phyloP scores from a whole-genome alignment of 768 basidiomycete genomes.

The Auriscalpium orientale region DNA sequence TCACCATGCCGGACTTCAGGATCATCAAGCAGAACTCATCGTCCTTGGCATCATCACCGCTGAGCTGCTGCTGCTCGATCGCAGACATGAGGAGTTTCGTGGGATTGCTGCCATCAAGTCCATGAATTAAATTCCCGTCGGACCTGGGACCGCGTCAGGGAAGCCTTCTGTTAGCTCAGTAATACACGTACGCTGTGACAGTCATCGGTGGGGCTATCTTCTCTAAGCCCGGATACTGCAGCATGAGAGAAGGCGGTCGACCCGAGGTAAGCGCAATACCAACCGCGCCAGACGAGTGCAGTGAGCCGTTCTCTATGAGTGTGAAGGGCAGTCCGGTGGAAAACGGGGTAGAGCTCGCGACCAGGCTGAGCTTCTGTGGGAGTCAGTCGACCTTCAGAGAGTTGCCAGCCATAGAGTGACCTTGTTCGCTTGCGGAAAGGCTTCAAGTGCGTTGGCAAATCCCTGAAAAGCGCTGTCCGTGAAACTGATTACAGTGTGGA shows the following conservation, averaged over 20 bases:
- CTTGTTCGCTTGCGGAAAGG: constrained; percentile 41
- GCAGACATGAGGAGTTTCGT: constrained; percentile 50
- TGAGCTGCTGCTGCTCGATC: constrained; percentile 31
- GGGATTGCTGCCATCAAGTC: constrained; percentile 51
- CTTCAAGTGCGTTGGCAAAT: constrained; percentile 34
- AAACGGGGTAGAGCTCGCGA: constrained; percentile 73
- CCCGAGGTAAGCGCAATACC: constrained; percentile 41
- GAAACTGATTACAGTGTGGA: constrained; percentile 40
- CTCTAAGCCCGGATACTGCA: constrained; percentile 32
- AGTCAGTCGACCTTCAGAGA: not conserved
- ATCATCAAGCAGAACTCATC: constrained; percentile 52
- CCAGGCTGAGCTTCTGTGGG: constrained; percentile 49
- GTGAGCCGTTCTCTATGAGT: constrained; percentile 47
- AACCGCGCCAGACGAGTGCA: constrained; percentile 60
- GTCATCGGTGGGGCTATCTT: constrained; percentile 38
- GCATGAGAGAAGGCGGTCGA: constrained; percentile 9
- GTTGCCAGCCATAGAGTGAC: constrained; percentile 26
- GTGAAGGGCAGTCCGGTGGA: constrained; percentile 70
- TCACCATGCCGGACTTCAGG: constrained; percentile 17
- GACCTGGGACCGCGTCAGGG: constrained; percentile 32
- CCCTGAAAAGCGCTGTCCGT: constrained; percentile 55
- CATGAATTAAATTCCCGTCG: constrained; percentile 66
- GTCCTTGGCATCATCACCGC: constrained; percentile 34
- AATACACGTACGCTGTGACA: constrained; percentile 43
- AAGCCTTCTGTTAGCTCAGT: not conserved